Evolutionary conservation across 2,329 filamentous ascomycete genomes (phyloP).

Genomic region (Neonectria ditissima): DNA sequence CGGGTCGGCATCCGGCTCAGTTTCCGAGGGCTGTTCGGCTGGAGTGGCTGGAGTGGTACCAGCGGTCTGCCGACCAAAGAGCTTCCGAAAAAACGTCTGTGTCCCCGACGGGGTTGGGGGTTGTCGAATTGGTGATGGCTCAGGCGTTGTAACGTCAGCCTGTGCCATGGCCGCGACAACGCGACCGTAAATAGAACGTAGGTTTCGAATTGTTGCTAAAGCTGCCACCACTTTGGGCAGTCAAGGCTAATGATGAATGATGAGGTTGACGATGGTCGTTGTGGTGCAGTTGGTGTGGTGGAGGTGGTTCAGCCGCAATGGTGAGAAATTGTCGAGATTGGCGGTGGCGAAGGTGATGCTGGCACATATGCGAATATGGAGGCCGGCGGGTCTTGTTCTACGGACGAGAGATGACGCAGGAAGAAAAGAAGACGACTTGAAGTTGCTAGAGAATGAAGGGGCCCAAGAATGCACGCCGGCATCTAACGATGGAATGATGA

Average conservation of each 20-base stretch:
- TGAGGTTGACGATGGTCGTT: constrained; percentile 25
- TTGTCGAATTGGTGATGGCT: constrained; percentile 44
- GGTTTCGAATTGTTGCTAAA: not conserved
- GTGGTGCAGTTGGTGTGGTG: constrained; percentile 21
- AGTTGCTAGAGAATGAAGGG: constrained; percentile 31
- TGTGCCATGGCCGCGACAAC: constrained; percentile 49
- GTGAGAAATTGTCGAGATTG: constrained; percentile 27
- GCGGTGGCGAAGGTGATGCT: constrained; percentile 25
- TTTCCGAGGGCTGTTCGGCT: constrained; percentile 29
- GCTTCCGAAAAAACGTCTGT: constrained; percentile 45
- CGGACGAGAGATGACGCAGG: constrained; percentile 23
- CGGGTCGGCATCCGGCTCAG: constrained; percentile 50
- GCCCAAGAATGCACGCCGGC: constrained; percentile 31
- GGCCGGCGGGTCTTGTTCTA: constrained; percentile 33
- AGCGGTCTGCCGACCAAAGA: constrained; percentile 42
- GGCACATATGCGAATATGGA: constrained; percentile 34
- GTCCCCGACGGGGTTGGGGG: constrained; percentile 41
- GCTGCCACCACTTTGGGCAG: not conserved
- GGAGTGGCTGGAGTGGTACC: constrained; percentile 25
- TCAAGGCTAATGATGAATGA: constrained; percentile 10
- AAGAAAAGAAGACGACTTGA: constrained; percentile 29
- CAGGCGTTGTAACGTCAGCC: constrained; percentile 44
- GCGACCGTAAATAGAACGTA: constrained; percentile 24
- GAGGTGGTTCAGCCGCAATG: constrained; percentile 29
- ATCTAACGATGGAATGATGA: constrained; percentile 31